Conservation (phyloP, 1,284 basidiomycete species). For the Boletus putidus region DNA sequence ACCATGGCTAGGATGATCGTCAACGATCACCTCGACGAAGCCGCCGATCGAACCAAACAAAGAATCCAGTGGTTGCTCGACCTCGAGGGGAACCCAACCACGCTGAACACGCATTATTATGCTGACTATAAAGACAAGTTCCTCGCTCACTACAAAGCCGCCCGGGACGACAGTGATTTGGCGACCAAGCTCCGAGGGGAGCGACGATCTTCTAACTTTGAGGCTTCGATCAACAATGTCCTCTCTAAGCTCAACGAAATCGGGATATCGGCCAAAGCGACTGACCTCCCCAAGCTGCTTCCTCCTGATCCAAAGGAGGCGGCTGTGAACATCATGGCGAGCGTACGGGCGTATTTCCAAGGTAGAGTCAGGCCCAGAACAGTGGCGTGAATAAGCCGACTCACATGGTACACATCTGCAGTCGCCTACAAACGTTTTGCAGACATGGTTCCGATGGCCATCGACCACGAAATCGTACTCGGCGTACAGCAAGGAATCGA, state of each 20-base stretch:
- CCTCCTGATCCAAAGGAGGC: slow-evolving; percentile 55
- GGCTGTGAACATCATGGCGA: slow-evolving; percentile 65
- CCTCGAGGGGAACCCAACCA: slow-evolving; percentile 55
- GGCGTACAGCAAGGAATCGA: slow-evolving; percentile 47
- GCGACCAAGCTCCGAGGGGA: slow-evolving; percentile 19
- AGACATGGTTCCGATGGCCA: slow-evolving; percentile 61
- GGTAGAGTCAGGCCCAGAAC: slow-evolving; percentile 38
- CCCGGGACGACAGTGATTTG: slow-evolving; percentile 39
- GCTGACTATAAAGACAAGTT: slow-evolving; percentile 59
- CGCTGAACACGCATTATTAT: slow-evolving; percentile 60
- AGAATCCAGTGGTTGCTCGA: slow-evolving; percentile 53
- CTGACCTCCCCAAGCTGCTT: slow-evolving; percentile 54
- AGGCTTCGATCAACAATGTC: slow-evolving; percentile 30
- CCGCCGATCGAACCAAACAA: slow-evolving; percentile 42
- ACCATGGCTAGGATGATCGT: slow-evolving; percentile 44
- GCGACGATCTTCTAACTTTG: no score
- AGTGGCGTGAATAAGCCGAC: not conserved
- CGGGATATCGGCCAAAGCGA: slow-evolving; percentile 44
- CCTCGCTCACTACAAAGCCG: slow-evolving; percentile 47
- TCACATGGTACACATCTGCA: slow-evolving; percentile 27
- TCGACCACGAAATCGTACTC: slow-evolving; percentile 61
- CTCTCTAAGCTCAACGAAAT: slow-evolving; percentile 47
- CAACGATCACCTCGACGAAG: slow-evolving; percentile 48
- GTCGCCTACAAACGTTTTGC: slow-evolving; percentile 69
- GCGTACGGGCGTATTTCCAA: slow-evolving; percentile 73